Evolutionary conservation across 1,139 yeast genomes (phyloP).

Genomic region (Protomyces gravidus): DNA sequence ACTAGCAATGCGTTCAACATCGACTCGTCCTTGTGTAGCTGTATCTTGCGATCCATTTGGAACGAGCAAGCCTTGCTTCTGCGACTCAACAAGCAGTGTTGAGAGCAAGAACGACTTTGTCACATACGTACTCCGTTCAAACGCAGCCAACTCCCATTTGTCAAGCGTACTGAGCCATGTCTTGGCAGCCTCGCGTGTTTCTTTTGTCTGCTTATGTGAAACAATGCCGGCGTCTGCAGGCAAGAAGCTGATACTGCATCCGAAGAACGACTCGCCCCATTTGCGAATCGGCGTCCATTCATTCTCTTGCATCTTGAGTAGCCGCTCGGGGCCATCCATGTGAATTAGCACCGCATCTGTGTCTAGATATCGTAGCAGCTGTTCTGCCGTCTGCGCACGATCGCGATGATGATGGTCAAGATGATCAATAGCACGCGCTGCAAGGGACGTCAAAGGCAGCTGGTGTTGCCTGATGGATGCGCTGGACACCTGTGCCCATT

Average conservation of each 20-base stretch:
- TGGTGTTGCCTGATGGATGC: slow-evolving; percentile 72
- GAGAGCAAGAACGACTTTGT: slow-evolving; percentile 85
- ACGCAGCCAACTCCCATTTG: slow-evolving; percentile 74
- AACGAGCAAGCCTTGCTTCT: slow-evolving; percentile 22
- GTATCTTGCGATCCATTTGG: neutral
- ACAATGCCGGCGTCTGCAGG: slow-evolving; percentile 78
- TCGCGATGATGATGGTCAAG: slow-evolving; percentile 36
- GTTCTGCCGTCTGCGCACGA: slow-evolving; percentile 11
- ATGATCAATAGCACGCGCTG: slow-evolving; percentile 75
- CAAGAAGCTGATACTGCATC: slow-evolving; percentile 53
- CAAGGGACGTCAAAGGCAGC: slow-evolving; percentile 80
- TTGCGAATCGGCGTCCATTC: slow-evolving; percentile 68
- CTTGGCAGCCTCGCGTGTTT: slow-evolving; percentile 58
- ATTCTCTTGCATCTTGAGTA: slow-evolving; percentile 71
- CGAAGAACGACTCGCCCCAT: slow-evolving; percentile 61
- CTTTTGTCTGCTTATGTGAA: slow-evolving; percentile 67
- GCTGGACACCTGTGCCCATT: slow-evolving; percentile 75
- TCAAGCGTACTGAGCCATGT: slow-evolving; percentile 63
- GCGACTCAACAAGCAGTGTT: slow-evolving; percentile 31
- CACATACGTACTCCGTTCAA: slow-evolving; percentile 80
- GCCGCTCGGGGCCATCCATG: slow-evolving; percentile 75
- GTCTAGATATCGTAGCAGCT: slow-evolving; percentile 71
- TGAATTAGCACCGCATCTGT: slow-evolving; percentile 89
- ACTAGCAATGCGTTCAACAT: slow-evolving; percentile 69
- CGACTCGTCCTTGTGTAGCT: slow-evolving; percentile 32